Percentiles rank a stretch among this genome's conserved stretches.
phyloP scores from a whole-genome alignment of 139 green algal genomes.

The Deuterostichococcus epilithicus region DNA sequence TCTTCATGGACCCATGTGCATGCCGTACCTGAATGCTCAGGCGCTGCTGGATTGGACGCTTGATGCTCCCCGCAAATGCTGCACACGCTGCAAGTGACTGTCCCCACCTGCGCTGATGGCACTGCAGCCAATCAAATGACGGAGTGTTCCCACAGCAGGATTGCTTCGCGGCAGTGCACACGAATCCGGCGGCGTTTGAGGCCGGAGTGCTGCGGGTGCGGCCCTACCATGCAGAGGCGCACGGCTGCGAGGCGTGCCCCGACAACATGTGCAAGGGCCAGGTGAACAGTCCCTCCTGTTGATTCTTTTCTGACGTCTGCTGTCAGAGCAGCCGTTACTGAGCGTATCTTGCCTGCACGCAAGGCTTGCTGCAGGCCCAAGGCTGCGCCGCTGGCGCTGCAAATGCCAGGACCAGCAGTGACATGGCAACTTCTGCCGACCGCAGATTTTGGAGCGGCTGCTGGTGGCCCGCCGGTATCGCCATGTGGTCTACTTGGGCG shows the following conservation, averaged over 20 bases:
- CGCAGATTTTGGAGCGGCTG: constrained; percentile 19
- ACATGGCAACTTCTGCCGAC: background rate
- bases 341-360: no score
- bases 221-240: constrained; percentile 19
- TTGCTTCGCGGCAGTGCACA: constrained; percentile 13
- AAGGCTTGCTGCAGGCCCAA: no score
- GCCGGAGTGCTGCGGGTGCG: constrained; percentile 22
- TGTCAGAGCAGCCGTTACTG: no score
- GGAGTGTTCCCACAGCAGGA: background rate
- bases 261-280: constrained; percentile 39
- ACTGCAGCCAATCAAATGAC: background rate
- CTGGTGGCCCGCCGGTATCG: constrained; percentile 10
- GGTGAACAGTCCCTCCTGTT: background rate
- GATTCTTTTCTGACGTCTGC: no score
- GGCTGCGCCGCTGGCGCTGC: no score
- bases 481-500: constrained; percentile 30
- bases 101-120: no score
- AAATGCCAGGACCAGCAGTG: background rate
- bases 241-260: constrained; percentile 28
- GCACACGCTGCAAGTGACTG: no score
- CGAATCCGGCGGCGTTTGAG: constrained; percentile 26
- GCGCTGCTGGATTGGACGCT: no score
- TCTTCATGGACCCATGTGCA: no score
- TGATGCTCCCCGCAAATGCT: no score
- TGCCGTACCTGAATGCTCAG: no score